Base-by-base conservation (phyloP, 495 filamentous ascomycete species). In the Podospora sp. region DNA sequence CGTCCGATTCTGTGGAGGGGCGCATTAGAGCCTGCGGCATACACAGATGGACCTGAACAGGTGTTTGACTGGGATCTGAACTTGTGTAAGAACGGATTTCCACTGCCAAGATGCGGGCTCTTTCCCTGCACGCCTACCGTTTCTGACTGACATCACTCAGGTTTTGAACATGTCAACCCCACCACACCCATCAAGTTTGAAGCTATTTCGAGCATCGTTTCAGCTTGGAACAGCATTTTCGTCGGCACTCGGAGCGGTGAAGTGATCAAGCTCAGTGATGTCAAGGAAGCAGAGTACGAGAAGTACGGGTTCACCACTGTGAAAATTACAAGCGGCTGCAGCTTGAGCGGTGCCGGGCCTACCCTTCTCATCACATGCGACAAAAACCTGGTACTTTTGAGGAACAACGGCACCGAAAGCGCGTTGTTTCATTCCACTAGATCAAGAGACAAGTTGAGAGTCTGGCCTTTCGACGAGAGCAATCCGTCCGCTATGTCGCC, bases 231-330 rank as follows among this genome's bases (percentile, higher is more conserved):
- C 58, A 58, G 33, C 12, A 65, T 84, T 12, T 27, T 78, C 7
- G 62, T 78, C 2, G 82, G 82, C 18, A 82, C 81, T n/a, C 75
- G 79, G 22, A 74, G 77, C 60, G 82, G 82, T 2, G 76, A 82
- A 12, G 74, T 84, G n/a, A 68, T 83, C 36, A 80, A 71, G 11
- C 51, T 81, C 36, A 65, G 49, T 9, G 22, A 65, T 11, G n/a
- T 25, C 46, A 57, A 29, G 9, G 57, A 60, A 24, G 20, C 73
- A 57, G 25, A 63, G 18, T 62, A 46, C 46, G 73, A 76, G 33
- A 75, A 71, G 53, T 68, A 78, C 27, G 78, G 77, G 20, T 60
- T 60, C 9, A 65, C 73, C 8, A 46, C 73, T 4, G 74, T 68
- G 1, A 64, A 53, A 2, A 62, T 80, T 11, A 73, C 59, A 9